These are phyloP conservation scores for Ascomycota sp. DNA, from an alignment of 2,329 filamentous ascomycete species.

Conservation along the genomic window DNA sequence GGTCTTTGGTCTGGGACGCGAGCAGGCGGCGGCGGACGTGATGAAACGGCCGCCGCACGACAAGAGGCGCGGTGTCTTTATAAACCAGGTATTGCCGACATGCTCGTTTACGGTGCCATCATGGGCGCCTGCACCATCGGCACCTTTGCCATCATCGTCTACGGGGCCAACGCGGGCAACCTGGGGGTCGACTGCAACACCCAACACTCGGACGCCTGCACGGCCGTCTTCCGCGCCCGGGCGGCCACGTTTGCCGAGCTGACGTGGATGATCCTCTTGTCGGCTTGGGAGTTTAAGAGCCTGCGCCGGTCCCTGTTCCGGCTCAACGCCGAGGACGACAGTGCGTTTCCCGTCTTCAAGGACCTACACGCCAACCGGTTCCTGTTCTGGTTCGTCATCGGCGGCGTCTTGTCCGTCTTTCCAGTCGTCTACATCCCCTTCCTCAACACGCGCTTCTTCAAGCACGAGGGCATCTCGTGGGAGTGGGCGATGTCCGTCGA, in stretches of 20 bases:
- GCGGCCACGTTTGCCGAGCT: constrained; percentile 54
- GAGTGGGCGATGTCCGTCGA: constrained; percentile 53
- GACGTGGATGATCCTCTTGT: constrained; percentile 53
- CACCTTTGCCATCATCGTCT: constrained; percentile 45
- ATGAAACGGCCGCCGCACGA: constrained; percentile 64
- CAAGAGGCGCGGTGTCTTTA: constrained; percentile 49
- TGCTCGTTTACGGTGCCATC: constrained; percentile 58
- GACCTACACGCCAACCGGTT: constrained; percentile 53
- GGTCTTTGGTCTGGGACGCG: constrained; percentile 72
- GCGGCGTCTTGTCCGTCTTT: constrained; percentile 41
- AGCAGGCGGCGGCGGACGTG: constrained; percentile 53
- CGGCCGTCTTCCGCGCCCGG: constrained; percentile 45
- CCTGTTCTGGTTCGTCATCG: constrained; percentile 44
- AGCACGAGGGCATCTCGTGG: constrained; percentile 52
- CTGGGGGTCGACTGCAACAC: constrained; percentile 46
- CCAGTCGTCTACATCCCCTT: constrained; percentile 53
- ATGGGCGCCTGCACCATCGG: constrained; percentile 50
- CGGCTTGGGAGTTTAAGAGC: constrained; percentile 62
- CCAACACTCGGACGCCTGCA: constrained; percentile 31
- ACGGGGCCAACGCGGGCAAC: constrained; percentile 30
- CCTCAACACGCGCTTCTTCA: constrained; percentile 51
- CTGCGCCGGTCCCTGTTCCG: constrained; percentile 52
- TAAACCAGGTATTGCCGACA: constrained; percentile 60
- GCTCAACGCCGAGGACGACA: constrained; percentile 32
- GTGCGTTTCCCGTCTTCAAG: constrained; percentile 31